A percentile compares a stretch with the other conserved stretches of the same genome.
These are phyloP conservation scores for Candida tibetensis DNA, from an alignment of 805 yeast genomes.

Conservation along the genomic window DNA sequence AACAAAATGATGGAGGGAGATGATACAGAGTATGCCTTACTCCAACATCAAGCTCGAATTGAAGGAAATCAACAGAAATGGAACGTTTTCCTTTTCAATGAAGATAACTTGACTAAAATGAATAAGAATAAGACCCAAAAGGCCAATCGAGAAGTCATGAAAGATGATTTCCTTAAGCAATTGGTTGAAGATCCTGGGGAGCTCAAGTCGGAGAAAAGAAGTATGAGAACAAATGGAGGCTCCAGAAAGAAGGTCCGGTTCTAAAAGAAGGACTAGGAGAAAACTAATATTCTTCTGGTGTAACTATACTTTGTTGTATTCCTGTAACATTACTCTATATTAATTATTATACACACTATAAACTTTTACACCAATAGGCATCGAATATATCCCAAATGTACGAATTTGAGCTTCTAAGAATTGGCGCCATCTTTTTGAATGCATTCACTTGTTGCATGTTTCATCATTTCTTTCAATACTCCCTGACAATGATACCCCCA, in stretches of 20 bases:
- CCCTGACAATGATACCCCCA: slow-evolving; percentile 52
- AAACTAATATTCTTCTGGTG: no score
- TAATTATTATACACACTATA: no score
- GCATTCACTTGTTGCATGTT: no score
- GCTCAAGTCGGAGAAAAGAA: neutral
- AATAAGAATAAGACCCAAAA: slow-evolving; percentile 21
- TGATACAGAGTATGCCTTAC: slow-evolving; percentile 17
- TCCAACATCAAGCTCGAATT: slow-evolving; percentile 18
- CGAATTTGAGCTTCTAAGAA: slow-evolving; percentile 6
- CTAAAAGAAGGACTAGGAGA: slow-evolving; percentile 1
- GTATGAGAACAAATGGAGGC: neutral
- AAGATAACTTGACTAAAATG: slow-evolving; percentile 27
- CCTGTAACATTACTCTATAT: no score
- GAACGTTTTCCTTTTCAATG: slow-evolving; percentile 29
- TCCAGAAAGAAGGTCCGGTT: slow-evolving; percentile 16
- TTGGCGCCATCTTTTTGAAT: no score
- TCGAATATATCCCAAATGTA: no score
- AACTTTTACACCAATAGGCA: no score
- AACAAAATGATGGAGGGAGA: slow-evolving; percentile 6
- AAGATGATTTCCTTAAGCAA: neutral
- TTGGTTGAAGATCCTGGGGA: neutral
- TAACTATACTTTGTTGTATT: no score
- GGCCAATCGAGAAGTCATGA: slow-evolving; percentile 11
- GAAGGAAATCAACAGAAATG: slow-evolving; percentile 16
- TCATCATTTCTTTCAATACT: no score